Conservation (phyloP, 257 asterid genomes). For the Nicotiana benthamiana region DNA sequence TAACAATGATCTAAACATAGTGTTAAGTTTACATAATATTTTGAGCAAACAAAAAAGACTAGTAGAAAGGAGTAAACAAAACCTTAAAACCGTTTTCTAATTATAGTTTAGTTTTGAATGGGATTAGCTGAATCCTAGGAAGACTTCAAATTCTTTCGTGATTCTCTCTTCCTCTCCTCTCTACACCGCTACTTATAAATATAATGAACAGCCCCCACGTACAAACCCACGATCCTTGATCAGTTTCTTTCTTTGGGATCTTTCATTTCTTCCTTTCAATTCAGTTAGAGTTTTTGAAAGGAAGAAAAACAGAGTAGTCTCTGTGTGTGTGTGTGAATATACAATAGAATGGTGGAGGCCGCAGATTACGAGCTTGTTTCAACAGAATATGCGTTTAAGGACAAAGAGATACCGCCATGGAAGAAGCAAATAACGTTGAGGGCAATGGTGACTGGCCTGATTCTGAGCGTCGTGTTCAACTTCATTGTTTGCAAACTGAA, state of each 20-base stretch:
- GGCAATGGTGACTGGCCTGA: slow-evolving; percentile 32
- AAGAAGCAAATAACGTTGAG: slow-evolving; percentile 41
- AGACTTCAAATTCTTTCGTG: background rate
- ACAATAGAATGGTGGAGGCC: background rate
- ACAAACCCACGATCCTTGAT: background rate
- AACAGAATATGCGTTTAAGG: slow-evolving; percentile 32
- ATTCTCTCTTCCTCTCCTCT: background rate
- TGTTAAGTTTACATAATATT: background rate
- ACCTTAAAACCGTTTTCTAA: background rate
- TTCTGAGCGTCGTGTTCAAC: slow-evolving; percentile 45
- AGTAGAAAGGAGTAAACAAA: background rate
- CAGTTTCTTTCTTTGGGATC: background rate
- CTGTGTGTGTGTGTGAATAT: background rate
- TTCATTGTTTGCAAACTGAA: slow-evolving; percentile 63
- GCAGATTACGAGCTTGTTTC: background rate
- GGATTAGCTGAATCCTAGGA: background rate
- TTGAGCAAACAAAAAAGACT: background rate
- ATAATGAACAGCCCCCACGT: background rate
- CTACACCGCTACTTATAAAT: background rate
- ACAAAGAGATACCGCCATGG: slow-evolving; percentile 42
- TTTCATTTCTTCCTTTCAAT: background rate
- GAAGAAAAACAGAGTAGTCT: background rate
- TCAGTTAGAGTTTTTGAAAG: background rate
- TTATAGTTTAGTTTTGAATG: background rate
- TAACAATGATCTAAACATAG: too few relatives aligned